A percentile compares a stretch with the other conserved stretches of the same genome.
These are phyloP conservation scores for Fusarium dimerum DNA, from an alignment of 2,329 filamentous ascomycete genomes.

Conservation along the genomic window DNA sequence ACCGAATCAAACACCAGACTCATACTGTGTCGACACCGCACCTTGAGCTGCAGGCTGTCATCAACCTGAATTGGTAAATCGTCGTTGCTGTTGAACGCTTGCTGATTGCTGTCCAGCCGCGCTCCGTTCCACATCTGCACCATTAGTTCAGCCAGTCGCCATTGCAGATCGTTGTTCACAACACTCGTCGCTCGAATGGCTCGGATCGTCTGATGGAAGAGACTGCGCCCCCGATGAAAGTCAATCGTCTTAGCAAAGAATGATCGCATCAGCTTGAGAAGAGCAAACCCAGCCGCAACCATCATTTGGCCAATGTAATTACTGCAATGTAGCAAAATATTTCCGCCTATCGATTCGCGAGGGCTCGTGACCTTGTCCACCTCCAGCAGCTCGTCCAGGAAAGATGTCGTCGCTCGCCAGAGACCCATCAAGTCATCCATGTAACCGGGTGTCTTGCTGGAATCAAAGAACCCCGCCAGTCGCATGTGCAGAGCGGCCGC, in stretches of 20 bases:
- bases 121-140: conserved; percentile 82
- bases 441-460: conserved; percentile 69
- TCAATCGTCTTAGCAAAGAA: conserved; percentile 75
- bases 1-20: conserved; percentile 83
- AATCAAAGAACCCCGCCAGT: conserved; percentile 79
- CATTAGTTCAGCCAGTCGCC: conserved; percentile 80
- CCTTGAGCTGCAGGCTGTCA: conserved; percentile 74
- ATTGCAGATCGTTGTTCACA: conserved; percentile 75
- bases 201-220: conserved; percentile 71
- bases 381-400: conserved; percentile 66
- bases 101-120: conserved; percentile 51
- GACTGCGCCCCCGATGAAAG: conserved; percentile 63
- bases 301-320: conserved; percentile 86
- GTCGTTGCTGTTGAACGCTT: conserved; percentile 51
- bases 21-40: conserved; percentile 83
- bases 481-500: conserved; percentile 76
- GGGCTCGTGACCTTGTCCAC: conserved; percentile 51
- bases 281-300: conserved; percentile 74
- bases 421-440: conserved; percentile 74
- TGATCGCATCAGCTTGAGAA: conserved; percentile 77
- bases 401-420: conserved; percentile 70
- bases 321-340: conserved; percentile 65
- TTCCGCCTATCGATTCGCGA: conserved; percentile 47
- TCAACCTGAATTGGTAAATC: conserved; percentile 56
- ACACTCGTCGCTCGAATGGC: conserved; percentile 74